Conservation (phyloP, 176 grass and related monocot species). For the Cymbopogon citratus region DNA sequence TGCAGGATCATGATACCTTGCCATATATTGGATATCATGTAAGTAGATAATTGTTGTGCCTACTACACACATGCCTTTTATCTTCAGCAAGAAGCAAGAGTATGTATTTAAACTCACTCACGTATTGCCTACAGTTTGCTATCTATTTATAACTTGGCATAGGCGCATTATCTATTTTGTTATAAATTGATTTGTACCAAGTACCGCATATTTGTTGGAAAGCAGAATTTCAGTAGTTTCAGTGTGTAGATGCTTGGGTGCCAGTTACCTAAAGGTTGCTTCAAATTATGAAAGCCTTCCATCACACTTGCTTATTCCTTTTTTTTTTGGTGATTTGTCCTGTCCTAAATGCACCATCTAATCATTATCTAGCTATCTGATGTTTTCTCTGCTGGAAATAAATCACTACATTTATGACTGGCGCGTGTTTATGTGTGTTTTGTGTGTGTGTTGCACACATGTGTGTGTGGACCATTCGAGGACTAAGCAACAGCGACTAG, state of each 20-base stretch:
- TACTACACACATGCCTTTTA: neutral
- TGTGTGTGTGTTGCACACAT: too few relatives aligned
- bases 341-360: slow-evolving; percentile 14
- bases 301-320: neutral
- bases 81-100: neutral
- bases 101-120: neutral
- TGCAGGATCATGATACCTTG: neutral
- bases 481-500: neutral
- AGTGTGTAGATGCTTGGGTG: slow-evolving; percentile 5
- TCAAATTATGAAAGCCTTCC: neutral
- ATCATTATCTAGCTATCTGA: neutral
- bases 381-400: slow-evolving; percentile 7
- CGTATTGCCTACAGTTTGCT: neutral
- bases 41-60: neutral
- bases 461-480: neutral
- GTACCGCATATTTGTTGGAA: neutral
- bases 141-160: neutral
- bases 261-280: neutral
- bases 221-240: neutral
- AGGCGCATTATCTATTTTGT: neutral
- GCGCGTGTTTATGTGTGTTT: too few relatives aligned
- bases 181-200: neutral
- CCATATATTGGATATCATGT: neutral
- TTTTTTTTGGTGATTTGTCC: neutral
- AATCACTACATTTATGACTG: neutral